Evolutionary conservation across 495 filamentous ascomycete species (phyloP), one percentile per base, ranked within the genome.

Genomic region (Bombardia bombarda): DNA sequence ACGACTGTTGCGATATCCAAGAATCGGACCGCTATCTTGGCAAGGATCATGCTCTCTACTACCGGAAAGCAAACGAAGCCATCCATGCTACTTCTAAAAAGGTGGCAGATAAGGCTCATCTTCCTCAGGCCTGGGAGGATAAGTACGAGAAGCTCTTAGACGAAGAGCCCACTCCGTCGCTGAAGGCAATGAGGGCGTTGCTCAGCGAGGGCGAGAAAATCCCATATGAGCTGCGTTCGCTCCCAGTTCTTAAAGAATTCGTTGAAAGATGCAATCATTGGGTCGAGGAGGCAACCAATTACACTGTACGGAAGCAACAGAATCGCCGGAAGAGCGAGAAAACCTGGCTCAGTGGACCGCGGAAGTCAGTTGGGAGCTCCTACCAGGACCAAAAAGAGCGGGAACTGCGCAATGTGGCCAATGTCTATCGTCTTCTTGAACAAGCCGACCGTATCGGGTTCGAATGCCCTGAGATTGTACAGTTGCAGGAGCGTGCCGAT

Each of bases 261-360:
- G 92, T 97, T 62, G 87, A 93, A 52, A 82, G 84, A 52, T 95
- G 90, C 69, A 92, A 95, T 65, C 90, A 95, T 61, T 94, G 93
- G 87, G 88, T 96, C 49, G 92, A 99, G 49, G 90, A 96, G 66
- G 92, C 92, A 45, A 88, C 84, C 49, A 94, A 88, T 61, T 99
- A 92, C 72, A 95, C 90, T 51, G 89, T 90, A 47, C 84, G 92
- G 38, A 99, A 99, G 69, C 92, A 97, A 68, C 90, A 96, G 65
- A 95, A 94, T 61, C 84, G 92, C 53, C 87, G 92, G 46, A 99
- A 99, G 67, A 96, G 86, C 63, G 90, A 96, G 56, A 93, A 90
- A 58, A 82, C 78, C 24, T 94, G 87, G 86, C 86, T 86, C 50
- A 82, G 75, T 57, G 61, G 70, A 13, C 60, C 66, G 32, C 78